Conservation (phyloP, 2,329 filamentous ascomycete species). For the Hypoxylon sp. region DNA sequence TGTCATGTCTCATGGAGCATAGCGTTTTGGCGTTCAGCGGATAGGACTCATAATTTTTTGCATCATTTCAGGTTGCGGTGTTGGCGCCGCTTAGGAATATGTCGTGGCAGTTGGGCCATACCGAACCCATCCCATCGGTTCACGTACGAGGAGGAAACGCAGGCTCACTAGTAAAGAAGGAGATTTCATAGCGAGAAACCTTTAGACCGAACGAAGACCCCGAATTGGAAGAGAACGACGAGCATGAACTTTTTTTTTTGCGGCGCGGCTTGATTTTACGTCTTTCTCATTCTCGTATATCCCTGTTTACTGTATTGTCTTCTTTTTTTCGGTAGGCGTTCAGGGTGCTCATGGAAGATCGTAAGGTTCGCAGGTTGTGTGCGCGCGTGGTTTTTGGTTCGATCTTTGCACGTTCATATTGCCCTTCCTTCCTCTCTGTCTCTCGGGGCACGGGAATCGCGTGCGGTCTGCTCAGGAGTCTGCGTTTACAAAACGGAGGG, state of each 20-base stretch:
- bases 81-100: constrained; percentile 1
- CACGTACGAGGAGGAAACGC: constrained; percentile 6
- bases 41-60: constrained; percentile 37
- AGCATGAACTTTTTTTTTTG: too few relatives aligned
- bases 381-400: too few relatives aligned
- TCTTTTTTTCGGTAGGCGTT: constrained; percentile 18
- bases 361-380: constrained; percentile 1
- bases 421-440: constrained; percentile 17
- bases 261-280: constrained; percentile 15
- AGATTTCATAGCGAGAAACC: constrained; percentile 27
- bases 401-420: constrained; percentile 8
- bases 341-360: constrained; percentile 16
- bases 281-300: constrained; percentile 16
- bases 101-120: too few relatives aligned
- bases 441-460: constrained; percentile 17
- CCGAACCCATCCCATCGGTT: too few relatives aligned
- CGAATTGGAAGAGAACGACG: constrained; percentile 26
- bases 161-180: constrained; percentile 28
- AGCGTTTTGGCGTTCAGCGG: constrained; percentile 47
- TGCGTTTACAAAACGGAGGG: constrained; percentile 21
- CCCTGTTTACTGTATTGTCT: constrained; percentile 14
- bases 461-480: constrained; percentile 3
- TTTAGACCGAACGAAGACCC: constrained; percentile 34
- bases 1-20: constrained; percentile 45
- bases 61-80: constrained; percentile 30